Conservation (phyloP, 2,329 filamentous ascomycete genomes). For the Pseudocercospora fuligena region DNA sequence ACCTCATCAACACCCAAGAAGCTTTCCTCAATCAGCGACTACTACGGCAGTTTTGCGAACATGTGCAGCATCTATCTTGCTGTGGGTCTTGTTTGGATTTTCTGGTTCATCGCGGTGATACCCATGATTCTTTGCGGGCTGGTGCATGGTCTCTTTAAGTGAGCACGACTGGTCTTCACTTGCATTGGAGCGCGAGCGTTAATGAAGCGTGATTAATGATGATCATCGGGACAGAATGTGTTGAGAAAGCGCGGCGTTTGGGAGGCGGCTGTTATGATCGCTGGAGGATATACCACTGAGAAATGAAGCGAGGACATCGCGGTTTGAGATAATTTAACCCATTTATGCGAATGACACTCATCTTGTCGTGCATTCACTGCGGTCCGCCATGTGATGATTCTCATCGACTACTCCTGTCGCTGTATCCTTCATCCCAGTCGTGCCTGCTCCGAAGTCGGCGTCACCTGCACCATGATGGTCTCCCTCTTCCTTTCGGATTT, state of each 20-base stretch:
- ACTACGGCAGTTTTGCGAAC: constrained; percentile 35
- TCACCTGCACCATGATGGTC: not conserved
- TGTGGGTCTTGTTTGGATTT: constrained; percentile 43
- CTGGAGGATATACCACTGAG: not conserved
- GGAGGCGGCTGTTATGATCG: not conserved
- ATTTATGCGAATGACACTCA: not conserved
- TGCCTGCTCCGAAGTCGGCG: not conserved
- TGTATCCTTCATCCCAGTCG: too few relatives aligned
- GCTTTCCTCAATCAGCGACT: constrained; percentile 25
- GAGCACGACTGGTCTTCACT: not conserved
- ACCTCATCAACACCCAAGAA: not conserved
- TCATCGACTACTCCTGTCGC: too few relatives aligned
- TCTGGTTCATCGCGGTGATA: constrained; percentile 44
- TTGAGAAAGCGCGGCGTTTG: not conserved
- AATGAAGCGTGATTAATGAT: not conserved
- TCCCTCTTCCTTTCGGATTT: too few relatives aligned
- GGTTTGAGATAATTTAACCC: not conserved
- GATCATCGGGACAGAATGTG: not conserved
- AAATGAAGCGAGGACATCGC: not conserved
- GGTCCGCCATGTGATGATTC: too few relatives aligned
- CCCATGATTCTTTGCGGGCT: constrained; percentile 40
- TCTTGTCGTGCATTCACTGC: too few relatives aligned
- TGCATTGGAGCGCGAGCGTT: not conserved
- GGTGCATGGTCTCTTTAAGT: constrained; percentile 39
- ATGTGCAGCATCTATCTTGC: constrained; percentile 39